These are phyloP conservation scores for Wakefieldia striispora DNA, from an alignment of 768 basidiomycete species.

Conservation along the genomic window DNA sequence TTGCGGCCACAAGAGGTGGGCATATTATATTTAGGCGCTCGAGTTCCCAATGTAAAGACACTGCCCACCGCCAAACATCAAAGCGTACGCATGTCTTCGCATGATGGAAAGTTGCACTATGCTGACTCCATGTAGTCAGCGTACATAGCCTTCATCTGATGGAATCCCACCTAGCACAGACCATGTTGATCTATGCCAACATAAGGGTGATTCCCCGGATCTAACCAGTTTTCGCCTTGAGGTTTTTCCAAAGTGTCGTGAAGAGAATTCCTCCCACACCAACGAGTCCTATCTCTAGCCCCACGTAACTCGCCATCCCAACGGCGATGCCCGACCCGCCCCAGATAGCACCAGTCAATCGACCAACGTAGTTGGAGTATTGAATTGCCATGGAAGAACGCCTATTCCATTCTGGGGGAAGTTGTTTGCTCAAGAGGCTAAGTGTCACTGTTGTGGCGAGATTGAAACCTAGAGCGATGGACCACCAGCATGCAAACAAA, in stretches of 20 bases:
- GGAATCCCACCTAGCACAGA: neutral
- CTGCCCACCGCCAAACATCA: neutral
- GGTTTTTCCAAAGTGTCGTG: constrained; percentile 53
- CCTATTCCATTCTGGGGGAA: constrained; percentile 61
- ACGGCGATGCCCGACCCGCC: constrained; percentile 55
- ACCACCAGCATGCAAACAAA: constrained; percentile 42
- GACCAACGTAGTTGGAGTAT: constrained; percentile 67
- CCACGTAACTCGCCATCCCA: constrained; percentile 61
- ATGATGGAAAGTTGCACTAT: neutral
- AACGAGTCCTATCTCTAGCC: constrained; percentile 58
- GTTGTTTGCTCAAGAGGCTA: constrained; percentile 64
- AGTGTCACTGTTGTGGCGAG: constrained; percentile 68
- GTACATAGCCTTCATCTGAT: neutral
- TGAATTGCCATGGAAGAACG: constrained; percentile 57
- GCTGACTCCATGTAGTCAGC: neutral
- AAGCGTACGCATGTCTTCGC: too few relatives aligned
- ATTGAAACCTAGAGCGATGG: constrained; percentile 71
- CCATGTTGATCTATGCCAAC: neutral
- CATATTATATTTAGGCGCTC: neutral
- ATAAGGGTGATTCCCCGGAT: neutral
- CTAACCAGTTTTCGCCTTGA: constrained; percentile 65
- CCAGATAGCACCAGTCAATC: constrained; percentile 64
- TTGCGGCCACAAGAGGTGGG: too few relatives aligned
- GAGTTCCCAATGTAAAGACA: neutral
- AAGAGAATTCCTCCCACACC: constrained; percentile 57